A percentile compares a stretch with the other conserved stretches of the same genome.
Conservation (phyloP, 1,284 basidiomycete species). For the Melampsora americana region DNA sequence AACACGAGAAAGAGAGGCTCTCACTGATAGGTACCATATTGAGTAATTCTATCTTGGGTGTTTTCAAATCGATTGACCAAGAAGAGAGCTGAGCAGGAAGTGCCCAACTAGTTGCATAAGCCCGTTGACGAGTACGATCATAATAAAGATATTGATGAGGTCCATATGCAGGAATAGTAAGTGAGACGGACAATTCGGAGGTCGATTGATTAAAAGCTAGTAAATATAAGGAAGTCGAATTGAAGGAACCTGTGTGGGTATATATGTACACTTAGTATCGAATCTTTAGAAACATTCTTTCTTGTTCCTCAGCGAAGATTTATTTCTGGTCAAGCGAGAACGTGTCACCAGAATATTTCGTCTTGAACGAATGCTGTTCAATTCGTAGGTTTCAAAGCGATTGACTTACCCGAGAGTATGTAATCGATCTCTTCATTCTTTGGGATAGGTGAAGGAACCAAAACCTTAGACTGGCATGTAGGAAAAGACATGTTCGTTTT, state of each 20-base stretch:
- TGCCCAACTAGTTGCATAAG: conserved; percentile 52
- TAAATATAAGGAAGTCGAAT: conserved; percentile 15
- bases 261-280: too few relatives aligned
- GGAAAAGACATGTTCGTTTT: too few relatives aligned
- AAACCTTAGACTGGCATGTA: too few relatives aligned
- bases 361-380: too few relatives aligned
- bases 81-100: conserved; percentile 45
- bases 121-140: conserved; percentile 9
- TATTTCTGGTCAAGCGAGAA: too few relatives aligned
- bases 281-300: too few relatives aligned
- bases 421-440: too few relatives aligned
- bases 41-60: background rate
- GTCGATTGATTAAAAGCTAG: conserved; percentile 5
- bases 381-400: too few relatives aligned
- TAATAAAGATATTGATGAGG: conserved; percentile 24
- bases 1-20: background rate
- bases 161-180: conserved; percentile 8
- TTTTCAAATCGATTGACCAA: conserved; percentile 46
- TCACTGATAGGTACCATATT: conserved; percentile 17
- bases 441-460: too few relatives aligned
- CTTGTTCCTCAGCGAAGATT: too few relatives aligned
- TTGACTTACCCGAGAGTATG: too few relatives aligned
- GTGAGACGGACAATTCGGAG: background rate
- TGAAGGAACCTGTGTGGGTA: conserved; percentile 25
- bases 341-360: too few relatives aligned